Evolutionary conservation across 805 yeast genomes (phyloP).

Genomic region (Ogataea corticis): DNA sequence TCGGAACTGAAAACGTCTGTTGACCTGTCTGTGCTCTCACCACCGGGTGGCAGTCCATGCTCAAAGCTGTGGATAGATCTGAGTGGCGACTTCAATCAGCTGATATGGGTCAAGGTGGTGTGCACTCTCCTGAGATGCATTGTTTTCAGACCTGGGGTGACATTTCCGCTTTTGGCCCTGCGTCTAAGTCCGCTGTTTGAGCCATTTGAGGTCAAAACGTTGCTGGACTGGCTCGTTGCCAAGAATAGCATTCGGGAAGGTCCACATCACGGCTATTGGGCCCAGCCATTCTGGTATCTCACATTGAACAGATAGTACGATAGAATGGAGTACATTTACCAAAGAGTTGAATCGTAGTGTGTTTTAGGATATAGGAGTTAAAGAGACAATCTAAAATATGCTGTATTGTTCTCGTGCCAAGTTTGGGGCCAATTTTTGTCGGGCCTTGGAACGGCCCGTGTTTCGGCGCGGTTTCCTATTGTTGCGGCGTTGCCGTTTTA

Average conservation of each 20-base stretch:
- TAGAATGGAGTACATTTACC: no score
- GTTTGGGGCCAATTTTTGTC: neutral
- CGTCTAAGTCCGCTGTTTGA: slow-evolving; percentile 36
- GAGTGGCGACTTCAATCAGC: slow-evolving; percentile 55
- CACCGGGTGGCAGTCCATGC: slow-evolving; percentile 63
- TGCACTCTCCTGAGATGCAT: slow-evolving; percentile 46
- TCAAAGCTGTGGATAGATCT: slow-evolving; percentile 73
- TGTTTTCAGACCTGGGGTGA: slow-evolving; percentile 58
- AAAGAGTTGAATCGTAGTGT: no score
- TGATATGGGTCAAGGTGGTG: slow-evolving; percentile 61
- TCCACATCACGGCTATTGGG: slow-evolving; percentile 43
- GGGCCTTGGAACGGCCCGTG: slow-evolving; percentile 7
- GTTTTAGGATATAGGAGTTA: no score
- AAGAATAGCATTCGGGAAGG: slow-evolving; percentile 40
- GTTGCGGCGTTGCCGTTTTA: neutral
- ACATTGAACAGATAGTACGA: slow-evolving; percentile 10
- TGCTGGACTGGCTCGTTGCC: slow-evolving; percentile 47
- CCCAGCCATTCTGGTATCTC: slow-evolving; percentile 45
- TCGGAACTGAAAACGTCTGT: slow-evolving; percentile 23
- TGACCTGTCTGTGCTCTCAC: slow-evolving; percentile 34
- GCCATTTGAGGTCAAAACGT: slow-evolving; percentile 37
- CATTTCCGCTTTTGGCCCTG: slow-evolving; percentile 20
- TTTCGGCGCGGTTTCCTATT: neutral
- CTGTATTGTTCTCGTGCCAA: no score
- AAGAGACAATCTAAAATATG: no score